Evolutionary conservation across 2,329 filamentous ascomycete genomes (phyloP).

Genomic region (Coniella lustricola): DNA sequence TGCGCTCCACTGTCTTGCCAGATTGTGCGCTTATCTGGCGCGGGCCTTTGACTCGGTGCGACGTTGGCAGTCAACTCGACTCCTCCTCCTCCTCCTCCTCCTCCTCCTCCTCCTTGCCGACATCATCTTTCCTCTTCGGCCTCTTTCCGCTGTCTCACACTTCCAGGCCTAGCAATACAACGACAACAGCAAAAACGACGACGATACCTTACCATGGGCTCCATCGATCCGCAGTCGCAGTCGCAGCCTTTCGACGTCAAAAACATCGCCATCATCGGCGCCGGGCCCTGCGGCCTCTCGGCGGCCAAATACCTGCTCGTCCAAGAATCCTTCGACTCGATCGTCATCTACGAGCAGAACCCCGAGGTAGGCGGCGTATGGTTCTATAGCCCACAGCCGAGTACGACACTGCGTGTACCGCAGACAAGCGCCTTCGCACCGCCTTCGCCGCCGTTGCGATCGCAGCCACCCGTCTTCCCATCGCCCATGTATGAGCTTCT

Average conservation of each 20-base stretch:
- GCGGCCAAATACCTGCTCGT: slow-evolving; percentile 75
- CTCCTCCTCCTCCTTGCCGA: too few species aligned
- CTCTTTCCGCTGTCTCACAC: too few species aligned
- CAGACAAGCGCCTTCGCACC: slow-evolving; percentile 59
- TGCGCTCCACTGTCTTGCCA: too few species aligned
- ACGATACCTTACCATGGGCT: slow-evolving; percentile 20
- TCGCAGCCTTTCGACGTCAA: slow-evolving; percentile 42
- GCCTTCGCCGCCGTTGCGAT: slow-evolving; percentile 56
- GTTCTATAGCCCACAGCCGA: slow-evolving; percentile 60
- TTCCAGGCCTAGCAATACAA: not conserved
- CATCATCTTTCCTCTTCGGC: too few species aligned
- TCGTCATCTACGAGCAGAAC: slow-evolving; percentile 80
- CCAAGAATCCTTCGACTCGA: slow-evolving; percentile 57
- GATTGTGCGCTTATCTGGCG: too few species aligned
- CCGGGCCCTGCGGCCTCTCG: slow-evolving; percentile 71
- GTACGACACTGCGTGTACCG: slow-evolving; percentile 49
- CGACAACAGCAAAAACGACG: too few species aligned
- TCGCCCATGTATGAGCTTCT: slow-evolving; percentile 77
- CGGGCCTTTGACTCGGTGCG: too few species aligned
- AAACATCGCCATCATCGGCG: slow-evolving; percentile 71
- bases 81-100: too few species aligned
- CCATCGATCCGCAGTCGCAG: slow-evolving; percentile 16
- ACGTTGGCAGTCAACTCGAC: too few species aligned
- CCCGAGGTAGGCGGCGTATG: slow-evolving; percentile 73
- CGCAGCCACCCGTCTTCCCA: slow-evolving; percentile 55